Percentiles rank a stretch among this genome's conserved stretches.
Evolutionary conservation across 2,329 filamentous ascomycete species (phyloP).

Genomic region (Neopestalotiopsis sp.): DNA sequence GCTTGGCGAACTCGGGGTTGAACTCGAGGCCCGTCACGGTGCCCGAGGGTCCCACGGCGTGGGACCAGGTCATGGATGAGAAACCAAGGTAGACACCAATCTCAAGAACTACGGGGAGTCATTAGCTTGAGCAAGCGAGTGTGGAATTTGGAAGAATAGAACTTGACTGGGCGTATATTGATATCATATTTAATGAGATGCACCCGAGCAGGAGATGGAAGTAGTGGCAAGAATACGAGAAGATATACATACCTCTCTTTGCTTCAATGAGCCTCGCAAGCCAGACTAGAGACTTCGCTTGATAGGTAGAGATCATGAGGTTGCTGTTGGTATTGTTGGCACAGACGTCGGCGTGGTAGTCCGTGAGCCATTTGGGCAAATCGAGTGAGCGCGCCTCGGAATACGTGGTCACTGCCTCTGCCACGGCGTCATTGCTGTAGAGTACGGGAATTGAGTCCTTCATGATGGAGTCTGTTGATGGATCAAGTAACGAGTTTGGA

Average conservation of each 20-base stretch:
- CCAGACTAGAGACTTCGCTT: constrained; percentile 46
- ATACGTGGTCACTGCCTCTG: constrained; percentile 33
- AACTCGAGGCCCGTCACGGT: constrained; percentile 52
- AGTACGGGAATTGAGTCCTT: constrained; percentile 31
- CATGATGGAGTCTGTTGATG: constrained; percentile 22
- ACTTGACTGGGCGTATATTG: background rate
- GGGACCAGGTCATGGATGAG: constrained; percentile 53
- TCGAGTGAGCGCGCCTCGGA: constrained; percentile 33
- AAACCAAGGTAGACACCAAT: constrained; percentile 55
- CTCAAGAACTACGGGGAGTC: too few species aligned
- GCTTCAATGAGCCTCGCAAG: constrained; percentile 46
- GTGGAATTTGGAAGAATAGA: background rate
- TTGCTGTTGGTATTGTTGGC: constrained; percentile 26
- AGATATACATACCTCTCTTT: constrained; percentile 39
- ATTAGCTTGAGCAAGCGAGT: background rate
- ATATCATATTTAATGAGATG: too few species aligned
- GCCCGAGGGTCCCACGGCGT: constrained; percentile 49
- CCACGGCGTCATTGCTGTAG: constrained; percentile 35
- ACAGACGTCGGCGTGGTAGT: constrained; percentile 32
- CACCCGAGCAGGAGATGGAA: background rate
- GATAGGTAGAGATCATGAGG: constrained; percentile 47
- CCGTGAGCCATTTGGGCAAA: constrained; percentile 32
- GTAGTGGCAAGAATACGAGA: background rate
- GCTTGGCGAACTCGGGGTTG: constrained; percentile 45
- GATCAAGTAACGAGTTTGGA: background rate